Percentiles rank a stretch among this genome's conserved stretches.
Conservation (phyloP, 1,284 basidiomycete species). For the Papiliotrema nemorosa region DNA sequence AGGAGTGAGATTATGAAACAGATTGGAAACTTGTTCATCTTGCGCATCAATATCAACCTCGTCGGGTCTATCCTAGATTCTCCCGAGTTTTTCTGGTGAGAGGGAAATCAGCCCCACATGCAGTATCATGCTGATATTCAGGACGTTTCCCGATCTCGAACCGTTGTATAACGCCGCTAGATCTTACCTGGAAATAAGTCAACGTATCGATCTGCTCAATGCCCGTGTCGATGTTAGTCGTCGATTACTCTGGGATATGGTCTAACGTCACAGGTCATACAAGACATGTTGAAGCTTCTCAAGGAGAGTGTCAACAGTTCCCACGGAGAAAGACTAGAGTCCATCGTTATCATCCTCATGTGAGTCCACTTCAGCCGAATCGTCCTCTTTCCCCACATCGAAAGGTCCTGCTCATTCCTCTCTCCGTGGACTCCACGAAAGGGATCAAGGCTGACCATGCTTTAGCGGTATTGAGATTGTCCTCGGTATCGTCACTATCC, state of each 20-base stretch:
- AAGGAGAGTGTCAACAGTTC: constrained; percentile 85
- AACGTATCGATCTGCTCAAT: constrained; percentile 88
- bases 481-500: constrained; percentile 67
- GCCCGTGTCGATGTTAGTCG: constrained; percentile 77
- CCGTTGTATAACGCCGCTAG: constrained; percentile 90
- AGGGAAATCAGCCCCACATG: neutral
- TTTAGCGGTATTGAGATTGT: constrained; percentile 50
- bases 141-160: constrained; percentile 80
- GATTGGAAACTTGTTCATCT: constrained; percentile 89
- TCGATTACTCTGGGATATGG: neutral
- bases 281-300: constrained; percentile 93
- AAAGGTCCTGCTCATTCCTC: no score
- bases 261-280: constrained; percentile 65
- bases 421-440: no score
- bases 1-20: constrained; percentile 89
- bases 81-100: constrained; percentile 85
- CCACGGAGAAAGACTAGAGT: constrained; percentile 90
- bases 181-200: constrained; percentile 90
- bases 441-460: neutral
- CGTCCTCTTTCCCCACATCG: neutral
- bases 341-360: constrained; percentile 90
- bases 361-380: constrained; percentile 55
- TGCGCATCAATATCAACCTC: constrained; percentile 91
- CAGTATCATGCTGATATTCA: constrained; percentile 4
- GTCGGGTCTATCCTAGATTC: constrained; percentile 94